phyloP scores from a whole-genome alignment of 2,329 filamentous ascomycete species.

The Macrophomina pseudophaseolina region DNA sequence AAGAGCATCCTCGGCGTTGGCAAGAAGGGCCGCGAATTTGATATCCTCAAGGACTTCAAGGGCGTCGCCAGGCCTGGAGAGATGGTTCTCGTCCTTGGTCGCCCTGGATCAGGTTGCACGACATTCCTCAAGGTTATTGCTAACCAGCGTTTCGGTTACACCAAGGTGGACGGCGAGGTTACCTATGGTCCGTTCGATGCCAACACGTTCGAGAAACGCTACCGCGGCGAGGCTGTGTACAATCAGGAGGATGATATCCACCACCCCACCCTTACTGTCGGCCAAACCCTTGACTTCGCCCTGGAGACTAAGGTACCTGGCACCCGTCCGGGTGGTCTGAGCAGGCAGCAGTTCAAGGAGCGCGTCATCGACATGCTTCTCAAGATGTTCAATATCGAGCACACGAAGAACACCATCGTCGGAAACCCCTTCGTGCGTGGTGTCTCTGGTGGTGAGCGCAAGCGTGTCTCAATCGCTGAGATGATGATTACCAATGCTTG shows the following conservation, averaged over 20 bases:
- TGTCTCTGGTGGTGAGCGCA: constrained; percentile 78
- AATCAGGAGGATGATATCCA: constrained; percentile 88
- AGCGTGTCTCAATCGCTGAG: constrained; percentile 82
- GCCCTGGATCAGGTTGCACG: constrained; percentile 68
- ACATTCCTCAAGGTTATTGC: constrained; percentile 61
- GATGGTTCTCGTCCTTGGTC: constrained; percentile 84
- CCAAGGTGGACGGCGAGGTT: constrained; percentile 71
- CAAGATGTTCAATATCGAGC: constrained; percentile 93
- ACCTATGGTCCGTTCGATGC: constrained; percentile 75
- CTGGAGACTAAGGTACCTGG: constrained; percentile 83
- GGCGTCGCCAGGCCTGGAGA: constrained; percentile 70
- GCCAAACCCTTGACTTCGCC: constrained; percentile 85
- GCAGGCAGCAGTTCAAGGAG: constrained; percentile 75
- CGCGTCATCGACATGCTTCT: constrained; percentile 75
- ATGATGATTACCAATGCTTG: constrained; percentile 77
- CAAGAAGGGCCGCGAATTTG: constrained; percentile 71
- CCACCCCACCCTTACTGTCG: constrained; percentile 82
- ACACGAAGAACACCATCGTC: constrained; percentile 83
- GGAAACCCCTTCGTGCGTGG: constrained; percentile 82
- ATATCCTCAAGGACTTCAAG: constrained; percentile 74
- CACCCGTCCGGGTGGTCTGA: constrained; percentile 76
- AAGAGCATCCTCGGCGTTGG: constrained; percentile 68
- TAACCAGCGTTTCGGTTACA: constrained; percentile 64
- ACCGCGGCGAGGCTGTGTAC: constrained; percentile 83
- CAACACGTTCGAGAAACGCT: constrained; percentile 71